A percentile compares a stretch with the other conserved stretches of the same genome.
These are phyloP conservation scores for Pseudozyma pruni DNA, from an alignment of 1,284 basidiomycete species.

Conservation along the genomic window DNA sequence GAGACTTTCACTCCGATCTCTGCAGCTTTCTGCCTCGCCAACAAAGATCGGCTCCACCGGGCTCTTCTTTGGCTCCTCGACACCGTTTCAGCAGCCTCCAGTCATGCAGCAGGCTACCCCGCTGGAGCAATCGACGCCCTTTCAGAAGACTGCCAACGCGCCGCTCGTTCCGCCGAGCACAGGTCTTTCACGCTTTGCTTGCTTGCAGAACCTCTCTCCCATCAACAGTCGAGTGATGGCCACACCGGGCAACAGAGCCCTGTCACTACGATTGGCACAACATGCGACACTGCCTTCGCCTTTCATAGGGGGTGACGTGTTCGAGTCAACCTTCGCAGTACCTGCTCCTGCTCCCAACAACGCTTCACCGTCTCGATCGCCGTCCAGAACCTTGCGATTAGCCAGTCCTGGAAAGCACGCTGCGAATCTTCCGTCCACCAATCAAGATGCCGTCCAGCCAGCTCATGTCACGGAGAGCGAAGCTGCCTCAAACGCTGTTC, in stretches of 20 bases:
- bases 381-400: constrained; percentile 4
- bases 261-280: constrained; percentile 15
- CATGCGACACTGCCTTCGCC: constrained; percentile 24
- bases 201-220: constrained; percentile 27
- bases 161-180: constrained; percentile 26
- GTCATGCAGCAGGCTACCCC: constrained; percentile 5
- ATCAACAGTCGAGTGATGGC: constrained; percentile 6
- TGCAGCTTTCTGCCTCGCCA: constrained; percentile 31
- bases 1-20: constrained; percentile 27
- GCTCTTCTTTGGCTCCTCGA: constrained; percentile 16
- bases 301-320: constrained; percentile 12
- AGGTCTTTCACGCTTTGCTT: constrained; percentile 38
- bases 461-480: no score
- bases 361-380: constrained; percentile 11
- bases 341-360: not conserved
- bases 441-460: no score
- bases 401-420: constrained; percentile 8
- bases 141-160: constrained; percentile 7
- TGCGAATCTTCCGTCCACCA: no score
- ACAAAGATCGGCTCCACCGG: constrained; percentile 8
- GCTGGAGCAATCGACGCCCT: constrained; percentile 18
- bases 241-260: constrained; percentile 23
- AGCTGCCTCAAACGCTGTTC: not conserved
- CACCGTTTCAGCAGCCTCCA: constrained; percentile 17
- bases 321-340: not conserved